Evolutionary conservation across 2,329 filamentous ascomycete species (phyloP), one percentile per base, ranked within the genome.

Genomic region (Ophiocordyceps sinensis): DNA sequence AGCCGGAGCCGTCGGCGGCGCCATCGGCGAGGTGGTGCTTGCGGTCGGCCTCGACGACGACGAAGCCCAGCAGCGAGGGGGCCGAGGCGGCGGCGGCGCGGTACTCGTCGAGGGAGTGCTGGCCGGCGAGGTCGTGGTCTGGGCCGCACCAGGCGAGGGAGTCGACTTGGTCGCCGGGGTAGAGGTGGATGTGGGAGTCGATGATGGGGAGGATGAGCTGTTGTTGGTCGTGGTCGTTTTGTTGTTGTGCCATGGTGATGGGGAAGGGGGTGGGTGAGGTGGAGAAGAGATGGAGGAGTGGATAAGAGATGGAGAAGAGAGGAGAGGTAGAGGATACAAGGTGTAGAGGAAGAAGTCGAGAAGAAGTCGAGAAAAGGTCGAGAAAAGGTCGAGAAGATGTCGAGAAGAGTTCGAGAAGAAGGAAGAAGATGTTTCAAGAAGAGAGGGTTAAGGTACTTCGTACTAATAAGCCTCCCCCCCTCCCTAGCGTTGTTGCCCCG

Each of bases 141-240:
- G 75, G 63, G 4, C 60, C 70, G 63, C 76, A 75, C 87, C 86
- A 94, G 43, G 74, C 64, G 47, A 93, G 74, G 32, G 74, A 72
- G 41, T 70, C 55, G 40, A 82, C 56, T 52, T 89, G 82, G 41
- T 73, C 71, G 37, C 67, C 61, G 36, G 85, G 83, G 67, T 78
- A 94, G 54, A 95, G 77, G 65, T 95, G 88, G 62, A 95, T 82
- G 67, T 95, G 89, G 32, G 85, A 82, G 67, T 95, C 88, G 60
- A 95, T 77, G 55, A 94, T 79, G 52, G 70, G 75, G 58, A 71
- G 63, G 51, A 62, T 44, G 51, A 63, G 54, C 49, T 59, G 55
- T 19, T 58, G 48, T 44, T 66, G 55, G 43, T n/a, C n/a, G n/a
- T n/a, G n/a, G n/a, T n/a, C n/a, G n/a, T n/a, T n/a, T n/a, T n/a